Conservation (phyloP, 148 eudicot species). For the Camellia granthamiana region DNA sequence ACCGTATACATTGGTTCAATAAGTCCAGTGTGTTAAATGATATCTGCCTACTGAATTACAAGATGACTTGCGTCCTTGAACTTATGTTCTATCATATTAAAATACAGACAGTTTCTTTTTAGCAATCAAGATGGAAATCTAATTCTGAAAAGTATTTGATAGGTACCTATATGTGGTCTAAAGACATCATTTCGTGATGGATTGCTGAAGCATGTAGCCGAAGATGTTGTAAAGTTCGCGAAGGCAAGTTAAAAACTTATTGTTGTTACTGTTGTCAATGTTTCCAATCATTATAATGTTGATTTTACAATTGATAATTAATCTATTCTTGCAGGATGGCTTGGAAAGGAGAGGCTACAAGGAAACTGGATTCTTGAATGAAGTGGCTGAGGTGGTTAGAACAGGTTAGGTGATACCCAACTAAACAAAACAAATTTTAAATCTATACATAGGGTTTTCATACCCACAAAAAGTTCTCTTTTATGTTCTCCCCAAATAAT, state of each 20-base stretch:
- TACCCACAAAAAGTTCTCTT: too few species aligned
- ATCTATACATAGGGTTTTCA: too few species aligned
- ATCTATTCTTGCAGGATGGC: conserved; percentile 63
- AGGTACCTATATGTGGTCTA: conserved; percentile 89
- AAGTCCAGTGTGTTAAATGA: too few species aligned
- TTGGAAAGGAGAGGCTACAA: conserved; percentile 94
- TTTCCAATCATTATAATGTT: not conserved
- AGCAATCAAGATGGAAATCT: conserved; percentile 6
- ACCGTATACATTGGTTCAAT: too few species aligned
- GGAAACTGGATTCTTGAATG: conserved; percentile 86
- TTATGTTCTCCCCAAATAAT: too few species aligned
- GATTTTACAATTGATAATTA: not conserved
- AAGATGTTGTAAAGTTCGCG: conserved; percentile 78
- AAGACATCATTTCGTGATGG: conserved; percentile 98
- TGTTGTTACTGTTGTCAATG: not conserved
- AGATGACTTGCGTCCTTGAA: too few species aligned
- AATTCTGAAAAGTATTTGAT: conserved; percentile 20
- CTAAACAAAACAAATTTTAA: too few species aligned
- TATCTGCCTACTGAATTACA: too few species aligned
- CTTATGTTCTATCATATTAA: too few species aligned
- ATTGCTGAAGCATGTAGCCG: conserved; percentile 77
- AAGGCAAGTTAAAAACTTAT: conserved; percentile 44
- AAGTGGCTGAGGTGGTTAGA: conserved; percentile 89
- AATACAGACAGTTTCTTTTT: too few species aligned
- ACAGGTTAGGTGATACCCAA: conserved; percentile 44